Percentiles rank a stretch among this genome's conserved stretches.
phyloP scores from a whole-genome alignment of 2,329 filamentous ascomycete genomes.

The Botryotinia calthae region DNA sequence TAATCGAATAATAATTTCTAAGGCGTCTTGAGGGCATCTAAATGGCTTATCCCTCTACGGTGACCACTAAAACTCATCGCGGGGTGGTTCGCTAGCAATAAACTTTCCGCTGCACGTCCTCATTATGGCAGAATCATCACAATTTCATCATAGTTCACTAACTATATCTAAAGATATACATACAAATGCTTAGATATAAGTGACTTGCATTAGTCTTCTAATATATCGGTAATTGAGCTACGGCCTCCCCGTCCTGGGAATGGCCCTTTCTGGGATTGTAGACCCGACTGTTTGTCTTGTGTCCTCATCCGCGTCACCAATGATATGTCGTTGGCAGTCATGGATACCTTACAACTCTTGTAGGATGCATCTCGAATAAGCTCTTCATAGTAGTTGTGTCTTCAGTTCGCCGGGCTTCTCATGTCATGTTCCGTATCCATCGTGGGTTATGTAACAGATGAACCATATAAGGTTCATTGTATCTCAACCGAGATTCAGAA shows the following conservation, averaged over 20 bases:
- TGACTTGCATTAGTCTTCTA: not conserved
- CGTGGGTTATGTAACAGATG: not conserved
- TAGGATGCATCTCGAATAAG: not conserved
- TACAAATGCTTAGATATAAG: not conserved
- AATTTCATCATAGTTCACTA: constrained; percentile 2
- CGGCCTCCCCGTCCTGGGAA: not conserved
- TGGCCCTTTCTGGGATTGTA: not conserved
- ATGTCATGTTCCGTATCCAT: not conserved
- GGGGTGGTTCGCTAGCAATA: not conserved
- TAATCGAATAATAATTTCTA: not conserved
- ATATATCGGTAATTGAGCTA: not conserved
- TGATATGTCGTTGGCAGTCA: not conserved
- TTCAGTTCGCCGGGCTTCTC: not conserved
- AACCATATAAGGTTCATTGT: not conserved
- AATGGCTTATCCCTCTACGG: not conserved
- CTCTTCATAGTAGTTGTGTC: not conserved
- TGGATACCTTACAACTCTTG: not conserved
- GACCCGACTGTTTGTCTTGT: not conserved
- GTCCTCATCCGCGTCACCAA: not conserved
- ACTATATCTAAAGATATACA: not conserved
- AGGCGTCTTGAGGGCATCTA: not conserved
- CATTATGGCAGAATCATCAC: not conserved
- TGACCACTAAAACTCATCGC: not conserved
- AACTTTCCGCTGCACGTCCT: not conserved
- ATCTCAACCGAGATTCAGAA: not conserved